Evolutionary conservation across 2,329 filamentous ascomycete genomes (phyloP).

Genomic region (Diaporthe sp.): DNA sequence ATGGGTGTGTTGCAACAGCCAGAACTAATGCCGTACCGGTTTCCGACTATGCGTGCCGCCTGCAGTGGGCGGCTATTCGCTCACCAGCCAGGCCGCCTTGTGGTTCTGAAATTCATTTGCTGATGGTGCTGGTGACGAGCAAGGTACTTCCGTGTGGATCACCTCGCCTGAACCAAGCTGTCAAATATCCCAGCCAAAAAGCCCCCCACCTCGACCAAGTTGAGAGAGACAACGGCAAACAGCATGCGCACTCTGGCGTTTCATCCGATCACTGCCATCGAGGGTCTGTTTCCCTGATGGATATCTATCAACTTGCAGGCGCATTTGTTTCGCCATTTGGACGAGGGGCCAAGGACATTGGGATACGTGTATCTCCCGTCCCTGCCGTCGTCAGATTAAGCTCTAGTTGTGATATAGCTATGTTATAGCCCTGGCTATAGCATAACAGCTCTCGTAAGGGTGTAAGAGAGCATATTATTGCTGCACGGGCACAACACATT

Average conservation of each 20-base stretch:
- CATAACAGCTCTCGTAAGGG: background rate
- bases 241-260: conserved; percentile 10
- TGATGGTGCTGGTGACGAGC: background rate
- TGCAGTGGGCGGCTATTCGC: conserved; percentile 18
- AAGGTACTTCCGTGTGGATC: background rate
- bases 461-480: conserved; percentile 22
- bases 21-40: conserved; percentile 13
- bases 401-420: conserved; percentile 16
- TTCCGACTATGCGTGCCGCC: conserved; percentile 14
- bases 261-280: conserved; percentile 33
- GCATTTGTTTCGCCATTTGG: conserved; percentile 23
- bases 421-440: conserved; percentile 18
- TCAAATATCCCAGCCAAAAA: background rate
- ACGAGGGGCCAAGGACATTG: background rate
- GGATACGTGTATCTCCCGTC: conserved; percentile 16
- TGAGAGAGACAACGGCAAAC: conserved; percentile 13
- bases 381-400: conserved; percentile 35
- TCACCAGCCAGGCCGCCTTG: background rate
- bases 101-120: background rate
- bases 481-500: background rate
- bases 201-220: background rate
- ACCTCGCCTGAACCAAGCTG: background rate
- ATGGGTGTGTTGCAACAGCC: background rate
- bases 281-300: conserved; percentile 15
- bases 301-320: background rate